Percentiles rank a stretch among this genome's conserved stretches.
phyloP scores from a whole-genome alignment of 495 filamentous ascomycete genomes.

The Ascobolus immersus region DNA sequence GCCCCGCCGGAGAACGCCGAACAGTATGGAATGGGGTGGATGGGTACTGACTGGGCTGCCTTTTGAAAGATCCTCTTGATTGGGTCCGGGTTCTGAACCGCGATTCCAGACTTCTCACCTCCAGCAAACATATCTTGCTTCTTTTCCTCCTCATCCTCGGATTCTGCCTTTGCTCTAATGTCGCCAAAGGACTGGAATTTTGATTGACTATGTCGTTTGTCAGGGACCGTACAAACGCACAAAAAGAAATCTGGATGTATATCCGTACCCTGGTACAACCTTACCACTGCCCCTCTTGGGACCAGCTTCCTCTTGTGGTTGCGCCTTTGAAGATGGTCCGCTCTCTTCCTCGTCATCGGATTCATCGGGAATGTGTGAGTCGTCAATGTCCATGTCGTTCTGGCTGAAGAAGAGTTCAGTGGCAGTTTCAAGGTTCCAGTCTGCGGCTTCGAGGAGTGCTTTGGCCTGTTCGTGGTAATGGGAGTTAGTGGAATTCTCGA shows the following conservation, averaged over 20 bases:
- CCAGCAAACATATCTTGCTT: conserved; percentile 75
- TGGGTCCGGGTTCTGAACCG: conserved; percentile 60
- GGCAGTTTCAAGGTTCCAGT: conserved; percentile 15
- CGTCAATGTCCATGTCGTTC: conserved; percentile 30
- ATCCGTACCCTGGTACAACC: background rate
- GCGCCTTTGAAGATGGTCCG: background rate
- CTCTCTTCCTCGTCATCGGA: conserved; percentile 21
- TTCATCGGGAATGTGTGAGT: conserved; percentile 32
- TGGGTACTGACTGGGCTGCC: conserved; percentile 41
- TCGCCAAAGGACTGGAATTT: background rate
- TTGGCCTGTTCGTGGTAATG: conserved; percentile 8
- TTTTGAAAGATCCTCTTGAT: conserved; percentile 43
- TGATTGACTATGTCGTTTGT: background rate
- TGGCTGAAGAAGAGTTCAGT: conserved; percentile 13
- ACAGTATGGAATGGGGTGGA: background rate
- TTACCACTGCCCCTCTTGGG: background rate
- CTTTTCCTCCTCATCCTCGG: conserved; percentile 28
- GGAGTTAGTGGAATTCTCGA: background rate
- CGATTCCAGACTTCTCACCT: conserved; percentile 87
- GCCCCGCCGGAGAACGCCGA: background rate
- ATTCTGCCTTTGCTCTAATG: background rate
- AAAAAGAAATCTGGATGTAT: background rate
- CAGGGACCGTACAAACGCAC: background rate
- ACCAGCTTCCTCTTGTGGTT: background rate
- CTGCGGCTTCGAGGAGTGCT: conserved; percentile 15